Percentiles rank a stretch among this genome's conserved stretches.
phyloP scores from a whole-genome alignment of 225 moss, liverwort and hornwort genomes.

The Thuidium tamariscinum region DNA sequence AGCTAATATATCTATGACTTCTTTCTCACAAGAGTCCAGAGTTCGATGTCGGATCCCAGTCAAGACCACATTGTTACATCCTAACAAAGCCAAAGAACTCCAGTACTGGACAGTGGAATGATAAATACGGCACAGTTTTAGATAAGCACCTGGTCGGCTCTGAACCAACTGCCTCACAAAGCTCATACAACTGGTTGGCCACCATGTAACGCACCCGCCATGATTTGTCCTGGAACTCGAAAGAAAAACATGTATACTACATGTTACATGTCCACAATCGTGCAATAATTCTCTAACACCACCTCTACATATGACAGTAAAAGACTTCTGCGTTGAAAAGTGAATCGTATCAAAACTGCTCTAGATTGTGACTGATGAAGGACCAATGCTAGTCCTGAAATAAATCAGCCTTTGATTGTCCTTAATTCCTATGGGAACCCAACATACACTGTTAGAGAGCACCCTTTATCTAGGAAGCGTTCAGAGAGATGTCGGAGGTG shows the following conservation, averaged over 20 bases:
- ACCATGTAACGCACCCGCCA: conserved; percentile 99
- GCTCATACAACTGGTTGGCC: conserved; percentile 94
- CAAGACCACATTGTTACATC: neutral
- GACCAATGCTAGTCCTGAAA: neutral
- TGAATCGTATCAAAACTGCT: neutral
- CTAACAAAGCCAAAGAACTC: neutral
- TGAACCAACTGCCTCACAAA: conserved; percentile 88
- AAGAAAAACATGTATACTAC: neutral
- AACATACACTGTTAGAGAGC: neutral
- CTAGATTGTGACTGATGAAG: neutral
- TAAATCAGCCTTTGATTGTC: neutral
- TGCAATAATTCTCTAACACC: neutral
- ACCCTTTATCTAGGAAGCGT: neutral
- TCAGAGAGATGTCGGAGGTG: neutral
- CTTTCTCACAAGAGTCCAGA: neutral
- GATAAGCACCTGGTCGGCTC: conserved; percentile 68
- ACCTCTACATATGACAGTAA: neutral
- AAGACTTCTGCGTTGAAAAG: neutral
- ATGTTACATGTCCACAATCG: neutral
- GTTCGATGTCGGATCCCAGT: neutral
- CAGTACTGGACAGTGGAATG: neutral
- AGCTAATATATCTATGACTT: neutral
- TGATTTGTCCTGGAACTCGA: conserved; percentile 72
- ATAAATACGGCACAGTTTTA: neutral
- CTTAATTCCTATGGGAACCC: neutral